Percentiles rank a stretch among this genome's conserved stretches.
phyloP scores from a whole-genome alignment of 139 green algal genomes.

The Eudorina sp. region DNA sequence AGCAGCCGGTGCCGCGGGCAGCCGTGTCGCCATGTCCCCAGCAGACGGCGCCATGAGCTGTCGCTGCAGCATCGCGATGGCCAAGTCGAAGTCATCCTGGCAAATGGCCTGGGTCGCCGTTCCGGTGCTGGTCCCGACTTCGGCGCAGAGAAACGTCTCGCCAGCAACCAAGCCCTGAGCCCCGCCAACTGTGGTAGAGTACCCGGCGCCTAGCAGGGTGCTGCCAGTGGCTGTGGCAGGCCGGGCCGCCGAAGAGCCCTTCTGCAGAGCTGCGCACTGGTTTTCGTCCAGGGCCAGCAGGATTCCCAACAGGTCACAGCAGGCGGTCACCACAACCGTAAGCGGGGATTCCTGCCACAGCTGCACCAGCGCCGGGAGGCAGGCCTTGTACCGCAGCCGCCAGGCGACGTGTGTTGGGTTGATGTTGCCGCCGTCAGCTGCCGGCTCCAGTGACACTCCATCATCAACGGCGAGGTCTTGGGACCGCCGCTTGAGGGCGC shows the following conservation, averaged over 20 bases:
- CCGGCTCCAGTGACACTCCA: too few relatives aligned
- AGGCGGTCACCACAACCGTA: not conserved
- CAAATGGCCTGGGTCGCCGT: not conserved
- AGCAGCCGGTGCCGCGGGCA: too few relatives aligned
- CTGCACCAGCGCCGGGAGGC: not conserved
- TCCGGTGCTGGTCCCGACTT: not conserved
- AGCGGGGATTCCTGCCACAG: not conserved
- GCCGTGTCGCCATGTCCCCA: too few relatives aligned
- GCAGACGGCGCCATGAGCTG: not conserved
- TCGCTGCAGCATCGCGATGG: not conserved
- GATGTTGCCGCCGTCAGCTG: too few relatives aligned
- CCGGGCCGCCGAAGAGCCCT: too few relatives aligned
- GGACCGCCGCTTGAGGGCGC: too few relatives aligned
- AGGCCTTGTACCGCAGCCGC: not conserved
- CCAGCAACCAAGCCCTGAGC: not conserved
- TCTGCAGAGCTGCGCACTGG: not conserved
- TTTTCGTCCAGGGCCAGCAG: not conserved
- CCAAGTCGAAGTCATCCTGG: constrained; percentile 10
- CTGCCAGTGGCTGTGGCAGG: too few relatives aligned
- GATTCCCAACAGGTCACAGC: not conserved
- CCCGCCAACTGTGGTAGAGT: not conserved
- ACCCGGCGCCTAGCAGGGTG: too few relatives aligned
- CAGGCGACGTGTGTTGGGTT: too few relatives aligned
- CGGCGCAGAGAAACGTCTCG: not conserved
- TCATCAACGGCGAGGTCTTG: too few relatives aligned